Base-by-base conservation (phyloP, 2,329 filamentous ascomycete genomes). In the Fusarium virguliforme region DNA sequence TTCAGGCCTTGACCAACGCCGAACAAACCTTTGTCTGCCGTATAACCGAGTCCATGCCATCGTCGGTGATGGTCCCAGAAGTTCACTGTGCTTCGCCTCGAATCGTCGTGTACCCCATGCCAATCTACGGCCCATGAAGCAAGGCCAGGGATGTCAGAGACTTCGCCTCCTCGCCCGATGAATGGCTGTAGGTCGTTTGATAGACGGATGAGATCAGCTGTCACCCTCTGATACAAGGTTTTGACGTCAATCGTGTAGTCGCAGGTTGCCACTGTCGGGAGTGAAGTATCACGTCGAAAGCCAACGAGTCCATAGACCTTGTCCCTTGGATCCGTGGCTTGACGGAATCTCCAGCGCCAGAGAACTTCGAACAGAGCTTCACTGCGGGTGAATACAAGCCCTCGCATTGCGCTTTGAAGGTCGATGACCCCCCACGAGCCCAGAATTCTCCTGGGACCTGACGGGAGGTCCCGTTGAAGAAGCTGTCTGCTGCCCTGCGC, bases 141-240 rank as follows among this genome's bases (percentile, higher is more conserved):
- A 8, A 61, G 58, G 9, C 13, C 58, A 26, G 35, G 58, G 43
- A 61, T 61, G 22, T 54, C 43, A 12, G 57, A 60, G 6, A 60
- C 32, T 32, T 60, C 57, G 56, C 75, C 1, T 73, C 1, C 55
- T 32, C 55, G 6, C 9, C 55, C 55, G 18, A 58, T 58, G n/a
- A 58, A 46, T n/a, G 55, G 38, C 5, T 32, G 28, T 8, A 58
- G 18, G 15, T 58, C 55, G 18, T 13, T 30, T 22, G 37, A 37
- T 32, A 32, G 4, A 13, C 38, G 38, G 40, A 58, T 58, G 13
- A 58, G 55, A 35, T 58, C 55, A n/a, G 38, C 38, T 4, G 38
- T 58, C 12, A 46, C 55, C 55, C 55, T 40, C 22, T 43, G 26
- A 24, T 58, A 58, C 38, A 58, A 46, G 1, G 55, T 46, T 26